Conservation (phyloP, 2,329 filamentous ascomycete species). For the Leptographium flavum region DNA sequence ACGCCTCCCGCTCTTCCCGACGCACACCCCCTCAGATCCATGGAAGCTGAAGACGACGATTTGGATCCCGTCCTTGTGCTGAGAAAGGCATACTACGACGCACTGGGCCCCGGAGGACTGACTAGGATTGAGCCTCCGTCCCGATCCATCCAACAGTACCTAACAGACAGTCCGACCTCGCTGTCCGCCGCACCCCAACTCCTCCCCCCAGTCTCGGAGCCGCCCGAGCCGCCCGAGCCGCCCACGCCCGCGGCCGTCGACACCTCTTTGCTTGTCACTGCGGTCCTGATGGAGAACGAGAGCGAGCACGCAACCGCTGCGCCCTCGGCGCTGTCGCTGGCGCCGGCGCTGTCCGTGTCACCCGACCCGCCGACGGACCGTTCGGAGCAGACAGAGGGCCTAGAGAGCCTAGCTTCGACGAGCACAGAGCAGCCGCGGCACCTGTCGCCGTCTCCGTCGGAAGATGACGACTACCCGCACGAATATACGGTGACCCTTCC, state of each 20-base stretch:
- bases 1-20: not conserved
- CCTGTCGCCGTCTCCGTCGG: not conserved
- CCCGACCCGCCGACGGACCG: not conserved
- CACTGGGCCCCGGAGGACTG: not conserved
- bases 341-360: not conserved
- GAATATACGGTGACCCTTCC: constrained; percentile 43
- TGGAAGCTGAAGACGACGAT: not conserved
- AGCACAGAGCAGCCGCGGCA: constrained; percentile 1
- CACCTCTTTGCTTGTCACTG: not conserved
- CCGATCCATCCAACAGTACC: not conserved
- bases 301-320: constrained; percentile 1
- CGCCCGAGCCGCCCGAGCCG: not conserved
- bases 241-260: not conserved
- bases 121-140: not conserved
- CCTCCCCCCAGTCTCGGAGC: not conserved
- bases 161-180: not conserved
- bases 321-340: constrained; percentile 4
- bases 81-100: not conserved
- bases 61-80: not conserved
- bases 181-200: not conserved
- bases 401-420: not conserved
- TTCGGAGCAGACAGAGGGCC: too few relatives aligned
- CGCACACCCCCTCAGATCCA: not conserved
- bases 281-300: too few relatives aligned
- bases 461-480: constrained; percentile 8